Base-by-base conservation (phyloP, 2,329 filamentous ascomycete genomes). In the Blastomyces gilchristii region DNA sequence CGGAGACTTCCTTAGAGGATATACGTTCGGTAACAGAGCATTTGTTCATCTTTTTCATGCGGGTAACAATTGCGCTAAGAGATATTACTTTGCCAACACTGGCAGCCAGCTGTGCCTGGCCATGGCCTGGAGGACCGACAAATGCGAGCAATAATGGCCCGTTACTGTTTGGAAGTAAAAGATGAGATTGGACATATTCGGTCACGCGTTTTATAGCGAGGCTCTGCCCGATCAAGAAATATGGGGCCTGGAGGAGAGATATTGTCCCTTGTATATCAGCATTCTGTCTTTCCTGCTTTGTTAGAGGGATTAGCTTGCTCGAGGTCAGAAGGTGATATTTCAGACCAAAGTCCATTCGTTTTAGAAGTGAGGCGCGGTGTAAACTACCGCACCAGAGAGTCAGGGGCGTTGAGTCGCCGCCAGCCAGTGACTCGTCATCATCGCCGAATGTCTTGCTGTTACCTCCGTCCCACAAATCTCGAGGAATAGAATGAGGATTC, bases 131-230 rank as follows among this genome's bases (percentile, higher is more conserved):
- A 8, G 57, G 62, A 16, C 66, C 66, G n/a, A 61, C 52, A 53
- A 67, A 67, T 41, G 63, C 62, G 50, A 67, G 56, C 39, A 67
- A 31, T 43, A 65, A 37, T 9, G 65, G 58, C 12, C 50, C 8
- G 49, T 50, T 50, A 37, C 62, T 39, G 11, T 5, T 43, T 43
- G 50, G 58, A 25, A 54, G 56, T 16, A 65, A 16, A 16, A 63
- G 52, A 43, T 66, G 60, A n/a, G 60, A 56, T 3, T 28, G 28
- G 18, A 65, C 28, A 60, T 59, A 65, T 3, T 60, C 28, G 18
- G 50, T 62, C 11, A 63, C 58, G 2, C 9, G 16, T 12, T 63
- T 56, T 43, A 66, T 62, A 22, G 66, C 66, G 14, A 61, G 28
- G 12, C 43, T 58, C 54, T 66, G 66, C 1, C 66, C 66, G 34